Base-by-base conservation (phyloP, 1,284 basidiomycete species). In the Irpex sp. region DNA sequence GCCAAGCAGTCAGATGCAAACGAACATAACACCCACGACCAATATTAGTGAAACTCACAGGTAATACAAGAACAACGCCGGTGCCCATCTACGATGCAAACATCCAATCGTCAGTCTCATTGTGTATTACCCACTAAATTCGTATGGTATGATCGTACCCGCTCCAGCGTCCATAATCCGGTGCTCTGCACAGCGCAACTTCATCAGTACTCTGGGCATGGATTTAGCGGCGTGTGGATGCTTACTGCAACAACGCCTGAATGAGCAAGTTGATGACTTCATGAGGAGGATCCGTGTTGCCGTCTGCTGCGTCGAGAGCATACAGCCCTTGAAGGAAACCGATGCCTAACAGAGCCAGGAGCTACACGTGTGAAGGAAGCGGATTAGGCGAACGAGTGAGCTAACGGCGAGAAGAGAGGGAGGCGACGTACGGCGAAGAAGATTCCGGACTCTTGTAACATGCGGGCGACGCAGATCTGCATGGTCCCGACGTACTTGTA, bases 391-490 rank as follows among this genome's bases (percentile, higher is more conserved):
- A n/a, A n/a, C n/a, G n/a, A n/a, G n/a, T n/a, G n/a, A n/a, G n/a
- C n/a, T n/a, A n/a, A 19, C 6, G 3, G 5, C 28, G 28, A 28
- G 28, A 67, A 33, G 4, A 28, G 48, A 5, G 48, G 48, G 28
- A 56, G 16, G 12, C 36, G 37, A 18, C 64, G 70, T 64, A 94
- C 90, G 72, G 85, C 84, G 78, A 96, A 95, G 80, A 98, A 98
- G 61, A 96, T 94, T 3, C 91, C 87, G 8, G 92, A 94, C 74
- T 98, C 95, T 71, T 91, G 87, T 65, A 97, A 77, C 95, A 97
- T 97, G 12, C 91, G 82, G 12, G 88, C 84, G 18, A 94, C 84
- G 66, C 92, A 93, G 39, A 94, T 92, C 68, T 93, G 90, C 87
- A 91, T 88, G 1, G 88, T 92, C 2, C 91, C 91, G 56, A 93